Evolutionary conservation across 148 eudicot species (phyloP).

Genomic region (Rhododendron henanense): DNA sequence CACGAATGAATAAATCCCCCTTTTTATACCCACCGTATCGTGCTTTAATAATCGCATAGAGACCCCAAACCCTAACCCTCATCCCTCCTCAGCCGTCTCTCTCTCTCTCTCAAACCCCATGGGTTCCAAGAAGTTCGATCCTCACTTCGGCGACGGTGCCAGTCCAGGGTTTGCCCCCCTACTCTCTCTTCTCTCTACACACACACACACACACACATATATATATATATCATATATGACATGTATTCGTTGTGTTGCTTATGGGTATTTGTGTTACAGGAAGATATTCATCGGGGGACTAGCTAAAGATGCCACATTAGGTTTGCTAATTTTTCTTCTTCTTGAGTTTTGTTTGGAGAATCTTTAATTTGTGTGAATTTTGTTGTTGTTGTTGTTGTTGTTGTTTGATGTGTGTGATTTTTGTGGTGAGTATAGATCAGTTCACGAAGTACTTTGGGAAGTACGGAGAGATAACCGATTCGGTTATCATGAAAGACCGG

Average conservation of each 20-base stretch:
- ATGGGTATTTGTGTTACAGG: slow-evolving; percentile 23
- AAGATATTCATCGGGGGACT: slow-evolving; percentile 69
- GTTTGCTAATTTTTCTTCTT: slow-evolving; percentile 20
- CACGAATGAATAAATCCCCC: no score
- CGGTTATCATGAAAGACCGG: slow-evolving; percentile 75
- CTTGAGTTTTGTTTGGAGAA: background rate
- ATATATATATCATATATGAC: background rate
- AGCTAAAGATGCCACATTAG: slow-evolving; percentile 54
- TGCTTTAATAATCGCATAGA: no score
- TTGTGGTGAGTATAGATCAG: slow-evolving; percentile 29
- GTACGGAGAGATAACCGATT: slow-evolving; percentile 72
- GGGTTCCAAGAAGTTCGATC: slow-evolving; percentile 41
- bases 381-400: background rate
- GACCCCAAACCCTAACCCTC: no score
- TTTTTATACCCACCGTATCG: no score
- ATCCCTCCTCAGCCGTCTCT: background rate
- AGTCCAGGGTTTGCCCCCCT: slow-evolving; percentile 56
- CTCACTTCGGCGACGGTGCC: slow-evolving; percentile 48
- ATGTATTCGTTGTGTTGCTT: background rate
- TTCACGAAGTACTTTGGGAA: slow-evolving; percentile 65
- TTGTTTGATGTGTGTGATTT: background rate
- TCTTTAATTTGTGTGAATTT: background rate
- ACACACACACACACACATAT: no score
- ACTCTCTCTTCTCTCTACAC: background rate
- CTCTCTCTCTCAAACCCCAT: background rate